These are phyloP conservation scores for Jatropha multifida DNA, from an alignment of 441 rosid species.

Conservation along the genomic window DNA sequence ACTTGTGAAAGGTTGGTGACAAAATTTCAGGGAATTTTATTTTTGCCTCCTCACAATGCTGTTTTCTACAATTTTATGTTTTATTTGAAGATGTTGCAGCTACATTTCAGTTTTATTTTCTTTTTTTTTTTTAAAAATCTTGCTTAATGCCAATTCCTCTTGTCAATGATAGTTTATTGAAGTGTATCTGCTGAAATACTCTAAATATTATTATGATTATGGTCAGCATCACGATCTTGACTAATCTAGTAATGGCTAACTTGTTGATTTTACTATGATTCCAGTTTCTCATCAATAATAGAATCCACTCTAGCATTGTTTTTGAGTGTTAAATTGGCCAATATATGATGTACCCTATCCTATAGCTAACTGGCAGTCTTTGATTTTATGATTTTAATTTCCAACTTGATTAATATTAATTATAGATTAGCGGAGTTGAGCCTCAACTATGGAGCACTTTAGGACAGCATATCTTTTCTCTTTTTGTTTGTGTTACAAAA, in stretches of 20 bases:
- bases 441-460: not conserved
- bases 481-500: not conserved
- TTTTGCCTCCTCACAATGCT: not conserved
- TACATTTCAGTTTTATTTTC: not conserved
- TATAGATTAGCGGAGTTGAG: not conserved
- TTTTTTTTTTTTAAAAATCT: not conserved
- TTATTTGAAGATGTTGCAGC: not conserved
- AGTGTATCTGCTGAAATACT: too few species aligned
- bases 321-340: not conserved
- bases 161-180: too few species aligned
- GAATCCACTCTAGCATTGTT: not conserved
- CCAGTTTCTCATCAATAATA: not conserved
- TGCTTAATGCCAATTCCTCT: too few species aligned
- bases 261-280: not conserved
- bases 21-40: not conserved
- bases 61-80: not conserved
- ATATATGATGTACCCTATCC: not conserved
- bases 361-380: not conserved
- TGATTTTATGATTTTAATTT: not conserved
- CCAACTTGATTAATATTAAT: not conserved
- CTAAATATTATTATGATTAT: not conserved
- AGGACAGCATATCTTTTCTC: not conserved
- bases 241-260: not conserved
- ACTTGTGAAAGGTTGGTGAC: slow-evolving; percentile 10
- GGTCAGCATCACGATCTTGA: not conserved